Base-by-base conservation (phyloP, 164 flowering plant genomes). In the Annona cherimola region DNA sequence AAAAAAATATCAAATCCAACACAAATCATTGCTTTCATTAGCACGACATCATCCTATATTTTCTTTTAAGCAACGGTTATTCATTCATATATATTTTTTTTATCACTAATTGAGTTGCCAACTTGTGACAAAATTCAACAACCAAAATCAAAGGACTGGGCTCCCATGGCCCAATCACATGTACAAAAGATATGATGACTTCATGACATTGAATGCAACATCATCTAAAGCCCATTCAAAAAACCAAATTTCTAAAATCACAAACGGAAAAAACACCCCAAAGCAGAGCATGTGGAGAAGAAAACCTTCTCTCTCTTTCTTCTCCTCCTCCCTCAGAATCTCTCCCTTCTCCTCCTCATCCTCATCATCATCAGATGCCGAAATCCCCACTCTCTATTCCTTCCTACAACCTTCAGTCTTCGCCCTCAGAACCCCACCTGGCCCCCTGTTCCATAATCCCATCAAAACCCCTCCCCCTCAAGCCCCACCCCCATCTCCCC, bases 341-440 rank as follows among this genome's bases (percentile, higher is more conserved):
- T 79, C 83, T 62, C 46, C 35, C n/a, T 86, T 82, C 69, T 87
- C 88, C 39, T 77, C 76, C 76, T 67, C 73, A 8, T 50, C 57
- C 0, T 50, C 57, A 50, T 50, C 57, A 50, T 1, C 57, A 50
- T 16, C 84, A 41, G 82, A 83, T 69, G 76, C 67, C 41, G 65
- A 70, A 70, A 70, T 70, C 71, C 88, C 89, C 39, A 69, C 82
- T 19, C 87, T 94, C 1, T 89, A 90, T 82, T 94, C 98, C 40
- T 92, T 94, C 79, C 90, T 91, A 63, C 89, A 87, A 74, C 94
- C 98, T 46, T 83, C 98, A 16, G 67, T 93, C 45, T 93, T 93
- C 72, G 67, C 92, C 42, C 73, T 76, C 0, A 85, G 79, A 54
- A 76, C 5, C 67, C 61, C 41, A 67, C 73, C 18, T 63, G 74